phyloP scores from a whole-genome alignment of 2,329 filamentous ascomycete species.

The Aureobasidium namibiae region DNA sequence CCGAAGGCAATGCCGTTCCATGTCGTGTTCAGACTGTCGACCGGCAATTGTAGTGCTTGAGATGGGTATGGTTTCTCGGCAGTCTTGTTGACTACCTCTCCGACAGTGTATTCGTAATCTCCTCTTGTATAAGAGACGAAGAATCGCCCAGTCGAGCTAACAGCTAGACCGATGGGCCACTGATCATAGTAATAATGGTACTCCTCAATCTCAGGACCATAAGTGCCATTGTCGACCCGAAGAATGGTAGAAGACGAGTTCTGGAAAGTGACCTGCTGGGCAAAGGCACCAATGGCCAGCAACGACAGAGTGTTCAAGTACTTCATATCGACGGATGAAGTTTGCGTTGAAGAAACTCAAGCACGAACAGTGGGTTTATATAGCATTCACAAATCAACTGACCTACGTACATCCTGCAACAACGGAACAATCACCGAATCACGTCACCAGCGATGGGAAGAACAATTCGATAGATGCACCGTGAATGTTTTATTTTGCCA shows the following conservation, averaged over 20 bases:
- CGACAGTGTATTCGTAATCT: constrained; percentile 39
- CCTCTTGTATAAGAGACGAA: constrained; percentile 42
- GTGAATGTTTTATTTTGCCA: neutral
- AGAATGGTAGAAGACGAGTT: constrained; percentile 28
- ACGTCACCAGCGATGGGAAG: neutral
- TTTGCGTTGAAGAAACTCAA: neutral
- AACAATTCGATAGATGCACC: neutral
- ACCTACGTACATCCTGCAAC: neutral
- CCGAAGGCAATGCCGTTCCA: constrained; percentile 37
- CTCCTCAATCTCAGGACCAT: constrained; percentile 40
- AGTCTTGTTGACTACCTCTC: constrained; percentile 40
- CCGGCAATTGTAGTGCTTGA: constrained; percentile 29
- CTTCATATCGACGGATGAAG: constrained; percentile 7
- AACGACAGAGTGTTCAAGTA: neutral
- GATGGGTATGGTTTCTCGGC: constrained; percentile 41
- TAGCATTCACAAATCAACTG: neutral
- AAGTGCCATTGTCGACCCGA: constrained; percentile 39
- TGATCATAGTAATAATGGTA: constrained; percentile 38
- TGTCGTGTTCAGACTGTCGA: constrained; percentile 30
- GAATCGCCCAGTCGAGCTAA: constrained; percentile 34
- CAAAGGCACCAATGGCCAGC: constrained; percentile 10
- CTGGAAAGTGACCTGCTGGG: constrained; percentile 19
- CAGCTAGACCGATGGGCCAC: constrained; percentile 39
- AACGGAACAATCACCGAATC: neutral
- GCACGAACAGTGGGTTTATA: neutral